These are phyloP conservation scores for Arthrobotrys entomopaga DNA, from an alignment of 2,329 filamentous ascomycete species.

Conservation along the genomic window DNA sequence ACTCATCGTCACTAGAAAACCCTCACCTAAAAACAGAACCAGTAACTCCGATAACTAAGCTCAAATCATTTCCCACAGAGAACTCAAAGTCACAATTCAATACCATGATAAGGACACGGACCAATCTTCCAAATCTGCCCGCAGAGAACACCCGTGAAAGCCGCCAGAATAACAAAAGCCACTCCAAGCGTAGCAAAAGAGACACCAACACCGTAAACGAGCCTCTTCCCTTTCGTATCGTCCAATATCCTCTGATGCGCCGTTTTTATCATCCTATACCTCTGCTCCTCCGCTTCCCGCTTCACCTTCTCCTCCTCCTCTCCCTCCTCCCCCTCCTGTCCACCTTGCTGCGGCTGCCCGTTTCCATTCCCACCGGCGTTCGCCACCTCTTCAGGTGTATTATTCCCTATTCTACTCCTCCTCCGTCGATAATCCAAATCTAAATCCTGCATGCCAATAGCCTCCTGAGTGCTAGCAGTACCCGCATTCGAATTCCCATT, in stretches of 20 bases:
- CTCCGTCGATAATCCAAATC: constrained; percentile 44
- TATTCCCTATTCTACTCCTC: constrained; percentile 14
- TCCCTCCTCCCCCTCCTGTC: constrained; percentile 1
- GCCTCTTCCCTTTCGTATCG: constrained; percentile 35
- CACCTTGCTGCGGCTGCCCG: background rate
- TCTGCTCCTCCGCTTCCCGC: constrained; percentile 4
- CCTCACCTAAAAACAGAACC: too few species aligned
- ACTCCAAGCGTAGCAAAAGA: constrained; percentile 19
- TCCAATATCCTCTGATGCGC: constrained; percentile 39
- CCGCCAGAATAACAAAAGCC: constrained; percentile 16
- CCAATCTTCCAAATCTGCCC: constrained; percentile 35
- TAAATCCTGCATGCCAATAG: constrained; percentile 21
- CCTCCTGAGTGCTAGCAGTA: background rate
- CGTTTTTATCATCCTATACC: constrained; percentile 18
- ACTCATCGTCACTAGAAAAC: too few species aligned
- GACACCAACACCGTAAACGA: constrained; percentile 27
- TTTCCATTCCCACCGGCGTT: background rate
- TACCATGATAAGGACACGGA: constrained; percentile 22
- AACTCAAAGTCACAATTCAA: too few species aligned
- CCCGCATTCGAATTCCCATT: background rate
- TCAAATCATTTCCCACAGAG: too few species aligned
- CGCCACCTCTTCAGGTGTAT: constrained; percentile 23
- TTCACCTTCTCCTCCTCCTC: background rate
- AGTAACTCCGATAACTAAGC: too few species aligned
- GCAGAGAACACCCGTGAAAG: constrained; percentile 21